Base-by-base conservation (phyloP, 1,284 basidiomycete genomes). In the Melampsora larici-populina region DNA sequence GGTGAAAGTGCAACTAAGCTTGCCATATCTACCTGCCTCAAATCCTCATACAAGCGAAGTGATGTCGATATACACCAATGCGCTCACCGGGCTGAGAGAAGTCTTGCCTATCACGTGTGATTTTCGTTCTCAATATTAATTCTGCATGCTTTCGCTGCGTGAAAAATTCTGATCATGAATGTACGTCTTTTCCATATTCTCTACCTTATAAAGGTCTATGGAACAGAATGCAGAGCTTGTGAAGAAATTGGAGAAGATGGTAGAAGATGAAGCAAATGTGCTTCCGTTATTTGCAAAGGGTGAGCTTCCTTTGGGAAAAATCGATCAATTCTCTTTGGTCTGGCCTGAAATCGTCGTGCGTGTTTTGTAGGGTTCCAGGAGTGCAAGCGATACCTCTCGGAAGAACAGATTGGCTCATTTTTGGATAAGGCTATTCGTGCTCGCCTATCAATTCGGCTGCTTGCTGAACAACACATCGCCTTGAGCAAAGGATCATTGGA, bases 11-110 rank as follows among this genome's bases (percentile, higher is more conserved):
- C 74, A 77, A 49, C 51, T 70, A 24, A 69, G 66, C 36, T 48
- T 77, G 21, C 66, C 74, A 0, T 77, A 62, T 40, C 74, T 77
- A 9, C 74, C 74, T 8, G 74, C 74, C 60, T 77, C 74, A n/a
- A 77, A 77, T 70, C 74, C 74, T 29, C 66, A 77, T 29, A 69
- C 68, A 17, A 62, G 58, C 51, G 40, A 69, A 31, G 67, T 77
- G 26, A 70, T 70, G 74, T 43, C 66, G n/a, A 70, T 70, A 18
- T 77, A 70, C 69, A 65, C 43, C 17, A 49, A 31, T 36, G 66
- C 74, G 13, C 26, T 69, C 9, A 40, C 62, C 7, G 74, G 62
- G 60, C 36, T 69, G 26, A 64, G 48, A 36, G 33, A 40, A 5
- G 29, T 70, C n/a, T 66, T 55, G 67, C 73, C 73, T 8, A 70